Percentiles rank a stretch among this genome's conserved stretches.
Evolutionary conservation across 805 yeast species (phyloP).

Genomic region (Cyberlindnera veronae): DNA sequence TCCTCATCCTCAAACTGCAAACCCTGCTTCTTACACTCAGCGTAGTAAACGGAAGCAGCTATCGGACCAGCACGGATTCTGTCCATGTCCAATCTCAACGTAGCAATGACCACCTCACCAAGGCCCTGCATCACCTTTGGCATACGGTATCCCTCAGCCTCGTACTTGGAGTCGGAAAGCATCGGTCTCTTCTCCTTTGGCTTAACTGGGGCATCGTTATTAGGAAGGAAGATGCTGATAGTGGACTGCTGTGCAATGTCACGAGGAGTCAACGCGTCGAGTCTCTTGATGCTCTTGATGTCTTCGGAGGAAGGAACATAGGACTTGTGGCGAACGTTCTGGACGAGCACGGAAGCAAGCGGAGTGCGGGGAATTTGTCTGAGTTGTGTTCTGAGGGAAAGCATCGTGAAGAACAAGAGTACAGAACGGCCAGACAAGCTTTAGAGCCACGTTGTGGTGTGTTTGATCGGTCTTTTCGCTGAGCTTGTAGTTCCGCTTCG

Average conservation of each 20-base stretch:
- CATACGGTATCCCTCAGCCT: conserved; percentile 34
- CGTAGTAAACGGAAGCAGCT: conserved; percentile 86
- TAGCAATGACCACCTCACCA: conserved; percentile 60
- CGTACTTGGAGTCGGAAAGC: conserved; percentile 37
- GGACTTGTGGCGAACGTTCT: conserved; percentile 13
- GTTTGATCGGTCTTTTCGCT: neutral
- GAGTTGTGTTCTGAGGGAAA: conserved; percentile 12
- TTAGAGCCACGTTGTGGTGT: too few relatives aligned
- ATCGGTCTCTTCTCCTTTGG: conserved; percentile 32
- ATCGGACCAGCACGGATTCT: conserved; percentile 88
- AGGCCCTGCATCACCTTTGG: conserved; percentile 51
- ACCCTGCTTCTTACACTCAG: conserved; percentile 83
- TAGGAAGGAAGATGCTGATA: conserved; percentile 22
- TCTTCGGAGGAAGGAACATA: conserved; percentile 7
- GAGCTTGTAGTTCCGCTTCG: too few relatives aligned
- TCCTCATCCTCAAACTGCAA: conserved; percentile 71
- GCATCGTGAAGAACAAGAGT: neutral
- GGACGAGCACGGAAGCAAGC: neutral
- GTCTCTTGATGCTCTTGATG: conserved; percentile 11
- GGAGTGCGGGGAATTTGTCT: conserved; percentile 4
- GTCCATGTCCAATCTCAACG: conserved; percentile 84
- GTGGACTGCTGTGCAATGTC: conserved; percentile 27
- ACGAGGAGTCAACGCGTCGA: conserved; percentile 20
- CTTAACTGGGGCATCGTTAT: conserved; percentile 32
- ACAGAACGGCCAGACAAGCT: too few relatives aligned